Evolutionary conservation across 495 filamentous ascomycete genomes (phyloP).

Genomic region (Hamigera avellanea): DNA sequence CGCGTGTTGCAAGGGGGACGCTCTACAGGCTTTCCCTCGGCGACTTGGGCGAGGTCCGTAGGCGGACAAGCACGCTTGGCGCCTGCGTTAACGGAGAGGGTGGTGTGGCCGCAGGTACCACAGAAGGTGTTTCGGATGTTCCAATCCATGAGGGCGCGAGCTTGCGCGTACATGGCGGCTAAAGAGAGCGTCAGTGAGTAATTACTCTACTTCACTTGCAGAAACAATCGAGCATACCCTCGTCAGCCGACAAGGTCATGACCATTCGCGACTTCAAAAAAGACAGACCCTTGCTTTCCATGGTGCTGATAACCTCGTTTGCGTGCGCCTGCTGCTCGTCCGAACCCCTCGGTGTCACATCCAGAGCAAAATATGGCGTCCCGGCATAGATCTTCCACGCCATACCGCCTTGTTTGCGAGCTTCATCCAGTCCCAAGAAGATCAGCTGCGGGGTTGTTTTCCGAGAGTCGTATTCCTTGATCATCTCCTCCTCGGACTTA

Average conservation of each 20-base stretch:
- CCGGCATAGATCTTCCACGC: constrained; percentile 58
- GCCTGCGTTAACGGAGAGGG: constrained; percentile 77
- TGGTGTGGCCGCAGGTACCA: constrained; percentile 72
- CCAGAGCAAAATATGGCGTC: constrained; percentile 75
- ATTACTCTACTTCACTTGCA: neutral
- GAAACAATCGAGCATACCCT: constrained; percentile 36
- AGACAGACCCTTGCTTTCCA: constrained; percentile 45
- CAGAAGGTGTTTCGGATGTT: constrained; percentile 90
- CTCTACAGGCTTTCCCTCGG: constrained; percentile 25
- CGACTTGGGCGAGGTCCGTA: constrained; percentile 43
- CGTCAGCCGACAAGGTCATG: constrained; percentile 41
- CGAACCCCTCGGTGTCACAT: constrained; percentile 64
- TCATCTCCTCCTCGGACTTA: constrained; percentile 57
- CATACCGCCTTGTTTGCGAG: constrained; percentile 33
- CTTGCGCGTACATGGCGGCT: constrained; percentile 89
- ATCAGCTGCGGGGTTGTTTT: constrained; percentile 55
- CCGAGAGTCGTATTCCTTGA: constrained; percentile 64
- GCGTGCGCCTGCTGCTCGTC: constrained; percentile 34
- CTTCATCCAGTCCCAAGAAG: constrained; percentile 81
- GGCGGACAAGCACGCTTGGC: constrained; percentile 86
- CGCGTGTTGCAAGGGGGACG: constrained; percentile 63
- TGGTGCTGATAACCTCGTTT: constrained; percentile 37
- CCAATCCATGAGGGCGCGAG: constrained; percentile 86
- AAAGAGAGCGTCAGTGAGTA: constrained; percentile 5
- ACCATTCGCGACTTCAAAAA: constrained; percentile 51